A percentile compares a stretch with the other conserved stretches of the same genome.
Conservation (phyloP, 169 alveolate species). For the Neospora caninum region DNA sequence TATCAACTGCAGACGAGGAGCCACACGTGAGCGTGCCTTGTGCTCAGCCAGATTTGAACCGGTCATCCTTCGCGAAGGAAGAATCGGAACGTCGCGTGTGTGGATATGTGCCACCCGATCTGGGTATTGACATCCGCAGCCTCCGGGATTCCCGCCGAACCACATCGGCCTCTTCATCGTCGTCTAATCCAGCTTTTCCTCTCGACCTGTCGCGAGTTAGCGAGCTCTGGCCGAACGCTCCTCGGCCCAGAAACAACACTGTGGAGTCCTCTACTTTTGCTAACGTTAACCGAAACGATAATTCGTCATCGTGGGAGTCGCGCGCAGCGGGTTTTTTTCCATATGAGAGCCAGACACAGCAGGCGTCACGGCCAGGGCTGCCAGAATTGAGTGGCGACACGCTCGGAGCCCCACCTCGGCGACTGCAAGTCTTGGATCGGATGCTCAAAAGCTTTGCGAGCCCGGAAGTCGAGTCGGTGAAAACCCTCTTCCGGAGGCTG, state of each 20-base stretch:
- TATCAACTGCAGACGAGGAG: not conserved
- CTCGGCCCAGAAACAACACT: too few species aligned
- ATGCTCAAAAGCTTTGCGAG: not conserved
- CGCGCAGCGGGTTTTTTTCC: too few species aligned
- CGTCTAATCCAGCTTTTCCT: not conserved
- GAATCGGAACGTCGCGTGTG: not conserved
- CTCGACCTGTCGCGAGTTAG: not conserved
- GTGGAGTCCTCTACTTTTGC: too few species aligned
- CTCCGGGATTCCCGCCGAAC: not conserved
- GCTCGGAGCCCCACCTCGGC: not conserved
- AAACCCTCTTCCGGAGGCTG: slow-evolving; percentile 5
- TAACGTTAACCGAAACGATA: too few species aligned
- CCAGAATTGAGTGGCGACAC: not conserved
- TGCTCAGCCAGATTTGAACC: not conserved
- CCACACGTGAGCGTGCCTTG: not conserved
- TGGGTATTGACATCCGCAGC: not conserved
- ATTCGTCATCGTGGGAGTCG: too few species aligned
- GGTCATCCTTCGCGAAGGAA: too few species aligned
- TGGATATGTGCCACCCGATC: not conserved
- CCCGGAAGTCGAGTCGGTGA: slow-evolving; percentile 26
- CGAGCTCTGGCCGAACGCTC: not conserved
- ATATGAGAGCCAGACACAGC: too few species aligned
- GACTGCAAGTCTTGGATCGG: not conserved
- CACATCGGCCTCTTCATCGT: not conserved
- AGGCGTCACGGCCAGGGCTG: too few species aligned